phyloP scores from a whole-genome alignment of 345 rosid species.

The Gossypium raimondii region DNA sequence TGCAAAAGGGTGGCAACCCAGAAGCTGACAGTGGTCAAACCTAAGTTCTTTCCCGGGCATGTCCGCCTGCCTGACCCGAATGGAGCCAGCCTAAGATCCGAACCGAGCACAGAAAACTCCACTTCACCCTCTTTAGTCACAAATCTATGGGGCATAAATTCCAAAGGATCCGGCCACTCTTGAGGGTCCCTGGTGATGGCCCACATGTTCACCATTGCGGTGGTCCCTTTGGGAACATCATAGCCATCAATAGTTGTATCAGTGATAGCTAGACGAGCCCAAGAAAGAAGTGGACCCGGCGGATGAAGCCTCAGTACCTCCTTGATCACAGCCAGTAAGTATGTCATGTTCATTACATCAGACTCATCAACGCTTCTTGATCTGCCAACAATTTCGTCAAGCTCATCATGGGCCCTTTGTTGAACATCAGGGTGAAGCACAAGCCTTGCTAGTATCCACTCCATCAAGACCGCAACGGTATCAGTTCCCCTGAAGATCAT shows the following conservation, averaged over 20 bases:
- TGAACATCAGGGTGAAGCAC: constrained; percentile 59
- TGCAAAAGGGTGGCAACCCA: constrained; percentile 70
- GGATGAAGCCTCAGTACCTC: constrained; percentile 86
- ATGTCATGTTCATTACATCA: constrained; percentile 39
- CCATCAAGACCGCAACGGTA: constrained; percentile 78
- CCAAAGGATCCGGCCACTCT: constrained; percentile 64
- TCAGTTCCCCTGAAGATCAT: constrained; percentile 92
- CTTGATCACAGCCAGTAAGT: constrained; percentile 69
- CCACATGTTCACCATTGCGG: constrained; percentile 98
- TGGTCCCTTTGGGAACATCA: constrained; percentile 77
- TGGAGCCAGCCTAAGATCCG: constrained; percentile 82
- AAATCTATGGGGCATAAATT: constrained; percentile 67
- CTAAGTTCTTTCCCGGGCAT: constrained; percentile 79
- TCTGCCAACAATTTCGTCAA: constrained; percentile 56
- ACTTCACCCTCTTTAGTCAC: constrained; percentile 31
- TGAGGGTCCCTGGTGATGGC: constrained; percentile 79
- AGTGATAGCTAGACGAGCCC: constrained; percentile 82
- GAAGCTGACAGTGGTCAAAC: constrained; percentile 54
- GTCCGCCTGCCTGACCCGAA: constrained; percentile 84
- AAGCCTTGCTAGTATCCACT: constrained; percentile 90
- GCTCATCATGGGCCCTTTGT: constrained; percentile 62
- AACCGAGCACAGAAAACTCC: constrained; percentile 72
- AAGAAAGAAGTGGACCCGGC: constrained; percentile 87
- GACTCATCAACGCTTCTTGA: constrained; percentile 52
- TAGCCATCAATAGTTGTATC: constrained; percentile 68